Conservation (phyloP, 768 basidiomycete species). For the Kwoniella dejecticola region DNA sequence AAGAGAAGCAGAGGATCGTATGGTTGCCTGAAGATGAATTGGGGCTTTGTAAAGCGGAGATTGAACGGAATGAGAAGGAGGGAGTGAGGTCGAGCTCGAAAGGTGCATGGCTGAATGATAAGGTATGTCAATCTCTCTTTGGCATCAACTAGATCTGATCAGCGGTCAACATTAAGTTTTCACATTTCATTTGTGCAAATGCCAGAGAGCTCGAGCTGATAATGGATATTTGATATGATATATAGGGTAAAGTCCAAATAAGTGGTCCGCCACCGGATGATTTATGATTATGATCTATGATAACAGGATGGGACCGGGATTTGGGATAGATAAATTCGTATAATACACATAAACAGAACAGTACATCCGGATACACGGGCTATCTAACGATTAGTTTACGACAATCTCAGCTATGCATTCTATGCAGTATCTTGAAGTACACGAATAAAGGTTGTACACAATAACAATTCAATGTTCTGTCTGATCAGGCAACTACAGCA, state of each 20-base stretch:
- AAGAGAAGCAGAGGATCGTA: conserved; percentile 70
- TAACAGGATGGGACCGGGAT: background rate
- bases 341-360: background rate
- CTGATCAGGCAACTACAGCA: no score
- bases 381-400: no score
- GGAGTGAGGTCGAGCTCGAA: conserved; percentile 62
- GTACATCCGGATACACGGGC: no score
- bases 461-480: no score
- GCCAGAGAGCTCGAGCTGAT: no score
- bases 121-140: conserved; percentile 30
- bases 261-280: conserved; percentile 52
- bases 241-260: conserved; percentile 53
- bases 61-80: conserved; percentile 60
- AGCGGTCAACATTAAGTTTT: background rate
- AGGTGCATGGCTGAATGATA: conserved; percentile 58
- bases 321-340: background rate
- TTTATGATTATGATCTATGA: background rate
- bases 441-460: no score
- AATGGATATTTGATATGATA: no score
- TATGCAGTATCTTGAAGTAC: no score
- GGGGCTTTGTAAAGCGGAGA: conserved; percentile 64
- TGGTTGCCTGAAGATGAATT: conserved; percentile 86
- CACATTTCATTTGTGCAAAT: no score
- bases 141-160: background rate
- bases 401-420: no score